These are phyloP conservation scores for Blastocrithidia nonstop DNA, from an alignment of 208 protist genomes.

Conservation along the genomic window DNA sequence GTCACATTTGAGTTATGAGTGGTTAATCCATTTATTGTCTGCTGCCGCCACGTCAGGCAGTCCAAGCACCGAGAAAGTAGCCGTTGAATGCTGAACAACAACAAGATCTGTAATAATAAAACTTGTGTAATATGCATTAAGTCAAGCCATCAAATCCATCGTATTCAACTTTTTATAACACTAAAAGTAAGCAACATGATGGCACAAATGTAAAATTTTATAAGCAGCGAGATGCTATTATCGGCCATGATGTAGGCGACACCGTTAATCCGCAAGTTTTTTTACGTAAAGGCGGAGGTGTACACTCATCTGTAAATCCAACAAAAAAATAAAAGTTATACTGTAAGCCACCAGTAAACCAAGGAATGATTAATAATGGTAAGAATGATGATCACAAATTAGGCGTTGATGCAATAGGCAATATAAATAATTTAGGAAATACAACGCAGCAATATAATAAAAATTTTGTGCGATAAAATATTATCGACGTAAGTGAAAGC, in stretches of 20 bases:
- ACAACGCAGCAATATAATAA: conserved; percentile 16
- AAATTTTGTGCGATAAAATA: conserved; percentile 87
- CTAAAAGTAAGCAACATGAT: conserved; percentile 74
- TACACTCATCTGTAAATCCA: conserved; percentile 29
- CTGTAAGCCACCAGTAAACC: conserved; percentile 34
- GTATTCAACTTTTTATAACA: conserved; percentile 76
- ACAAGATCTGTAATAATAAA: conserved; percentile 24
- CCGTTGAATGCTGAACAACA: background rate
- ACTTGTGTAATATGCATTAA: conserved; percentile 51
- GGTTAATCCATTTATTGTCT: conserved; percentile 48
- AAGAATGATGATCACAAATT: background rate
- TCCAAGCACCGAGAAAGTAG: no score
- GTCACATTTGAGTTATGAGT: no score
- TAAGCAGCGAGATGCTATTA: conserved; percentile 67
- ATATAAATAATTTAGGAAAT: background rate
- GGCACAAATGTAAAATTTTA: conserved; percentile 60
- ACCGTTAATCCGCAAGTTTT: conserved; percentile 56
- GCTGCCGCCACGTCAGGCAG: background rate
- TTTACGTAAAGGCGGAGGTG: conserved; percentile 50
- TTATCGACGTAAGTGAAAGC: conserved; percentile 85
- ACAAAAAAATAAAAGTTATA: conserved; percentile 57
- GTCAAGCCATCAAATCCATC: conserved; percentile 43
- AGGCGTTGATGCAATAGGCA: background rate
- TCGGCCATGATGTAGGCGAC: conserved; percentile 54
- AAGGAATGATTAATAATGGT: conserved; percentile 2